Conservation (phyloP, 371 early-diverging fungal species). For the Mucor circinelloides region DNA sequence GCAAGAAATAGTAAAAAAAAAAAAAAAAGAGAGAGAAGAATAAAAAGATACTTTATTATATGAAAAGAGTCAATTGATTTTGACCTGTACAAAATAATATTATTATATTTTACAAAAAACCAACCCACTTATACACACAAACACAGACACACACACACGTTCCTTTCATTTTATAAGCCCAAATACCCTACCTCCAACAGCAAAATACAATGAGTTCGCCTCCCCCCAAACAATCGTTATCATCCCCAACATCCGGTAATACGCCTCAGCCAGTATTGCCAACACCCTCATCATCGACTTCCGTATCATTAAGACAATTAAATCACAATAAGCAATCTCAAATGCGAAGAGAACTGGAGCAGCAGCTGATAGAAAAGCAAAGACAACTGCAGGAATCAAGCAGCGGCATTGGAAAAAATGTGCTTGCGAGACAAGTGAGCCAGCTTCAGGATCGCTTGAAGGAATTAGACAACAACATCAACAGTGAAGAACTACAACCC, state of each 20-base stretch:
- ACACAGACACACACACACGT: not conserved
- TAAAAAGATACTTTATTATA: not conserved
- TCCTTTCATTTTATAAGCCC: not conserved
- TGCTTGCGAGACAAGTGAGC: conserved; percentile 46
- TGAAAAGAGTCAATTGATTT: conserved; percentile 1
- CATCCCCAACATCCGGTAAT: conserved; percentile 34
- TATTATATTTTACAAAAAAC: conserved; percentile 1
- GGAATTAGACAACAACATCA: conserved; percentile 34
- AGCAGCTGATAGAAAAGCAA: conserved; percentile 50
- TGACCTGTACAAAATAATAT: conserved; percentile 1
- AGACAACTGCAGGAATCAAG: conserved; percentile 40
- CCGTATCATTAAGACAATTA: conserved; percentile 20
- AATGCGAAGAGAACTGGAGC: conserved; percentile 38
- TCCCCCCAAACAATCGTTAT: conserved; percentile 47
- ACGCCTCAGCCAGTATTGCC: conserved; percentile 36
- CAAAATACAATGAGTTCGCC: conserved; percentile 26
- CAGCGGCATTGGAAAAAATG: conserved; percentile 52
- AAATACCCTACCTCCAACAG: not conserved
- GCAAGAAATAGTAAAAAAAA: not conserved
- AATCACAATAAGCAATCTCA: conserved; percentile 18
- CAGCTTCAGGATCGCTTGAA: conserved; percentile 40
- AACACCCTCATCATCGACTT: conserved; percentile 47
- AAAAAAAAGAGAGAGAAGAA: not conserved
- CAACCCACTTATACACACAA: not conserved
- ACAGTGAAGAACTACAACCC: conserved; percentile 10